Conservation (phyloP, 495 filamentous ascomycete genomes). For the Aspergillus bertholletiae region DNA sequence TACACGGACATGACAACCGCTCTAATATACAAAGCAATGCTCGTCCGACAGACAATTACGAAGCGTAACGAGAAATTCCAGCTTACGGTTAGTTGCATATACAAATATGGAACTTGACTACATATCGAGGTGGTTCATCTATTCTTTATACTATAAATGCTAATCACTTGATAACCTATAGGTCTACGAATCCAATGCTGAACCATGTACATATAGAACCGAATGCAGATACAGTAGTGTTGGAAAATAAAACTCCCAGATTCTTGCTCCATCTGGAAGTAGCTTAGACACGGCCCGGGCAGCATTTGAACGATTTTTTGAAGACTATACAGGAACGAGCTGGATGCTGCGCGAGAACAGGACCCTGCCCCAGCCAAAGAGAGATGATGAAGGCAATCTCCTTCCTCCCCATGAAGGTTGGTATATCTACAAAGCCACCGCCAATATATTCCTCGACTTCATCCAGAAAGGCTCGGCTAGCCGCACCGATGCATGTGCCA, state of each 20-base stretch:
- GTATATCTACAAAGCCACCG: slow-evolving; percentile 23
- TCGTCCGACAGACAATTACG: slow-evolving; percentile 12
- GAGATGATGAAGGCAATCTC: slow-evolving; percentile 20
- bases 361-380: slow-evolving; percentile 12
- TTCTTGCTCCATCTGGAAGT: slow-evolving; percentile 30
- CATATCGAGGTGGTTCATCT: not conserved
- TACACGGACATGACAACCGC: slow-evolving; percentile 15
- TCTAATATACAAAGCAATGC: slow-evolving; percentile 14
- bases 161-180: slow-evolving; percentile 14
- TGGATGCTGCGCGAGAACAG: slow-evolving; percentile 50
- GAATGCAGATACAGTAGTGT: slow-evolving; percentile 32
- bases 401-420: slow-evolving; percentile 31
- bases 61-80: slow-evolving; percentile 24
- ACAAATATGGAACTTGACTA: not conserved
- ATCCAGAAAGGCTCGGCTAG: slow-evolving; percentile 8
- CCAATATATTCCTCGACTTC: slow-evolving; percentile 19
- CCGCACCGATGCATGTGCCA: no score
- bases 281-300: slow-evolving; percentile 32
- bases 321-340: slow-evolving; percentile 45
- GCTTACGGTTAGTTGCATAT: slow-evolving; percentile 23
- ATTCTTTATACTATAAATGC: not conserved
- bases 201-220: slow-evolving; percentile 44
- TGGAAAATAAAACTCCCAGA: slow-evolving; percentile 20
- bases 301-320: slow-evolving; percentile 55
- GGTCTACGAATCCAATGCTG: slow-evolving; percentile 50